Percentiles rank a stretch among this genome's conserved stretches.
Conservation (phyloP, 2,329 filamentous ascomycete genomes). For the Hymenoscyphus salicellus region DNA sequence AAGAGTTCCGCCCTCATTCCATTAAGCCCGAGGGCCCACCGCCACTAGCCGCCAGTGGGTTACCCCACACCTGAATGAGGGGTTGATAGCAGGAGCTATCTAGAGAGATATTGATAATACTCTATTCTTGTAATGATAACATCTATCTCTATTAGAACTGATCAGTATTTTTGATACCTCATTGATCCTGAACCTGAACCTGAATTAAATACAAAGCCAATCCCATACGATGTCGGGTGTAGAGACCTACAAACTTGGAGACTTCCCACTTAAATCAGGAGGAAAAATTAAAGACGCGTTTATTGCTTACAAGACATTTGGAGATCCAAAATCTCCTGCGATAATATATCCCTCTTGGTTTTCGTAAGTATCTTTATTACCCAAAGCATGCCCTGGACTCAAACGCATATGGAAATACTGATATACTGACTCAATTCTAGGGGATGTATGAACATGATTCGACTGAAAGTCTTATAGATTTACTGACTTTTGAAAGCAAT, state of each 20-base stretch:
- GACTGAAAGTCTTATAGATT: neutral
- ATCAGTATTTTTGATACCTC: neutral
- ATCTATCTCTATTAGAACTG: neutral
- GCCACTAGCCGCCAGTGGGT: neutral
- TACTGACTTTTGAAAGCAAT: constrained; percentile 46
- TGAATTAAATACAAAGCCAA: neutral
- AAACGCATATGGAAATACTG: neutral
- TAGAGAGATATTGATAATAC: neutral
- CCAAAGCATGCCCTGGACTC: too few species aligned
- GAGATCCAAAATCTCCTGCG: constrained; percentile 57
- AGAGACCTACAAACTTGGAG: constrained; percentile 4
- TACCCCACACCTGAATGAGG: neutral
- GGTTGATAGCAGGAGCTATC: neutral
- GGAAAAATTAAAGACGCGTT: constrained; percentile 60
- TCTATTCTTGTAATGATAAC: neutral
- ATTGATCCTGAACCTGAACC: neutral
- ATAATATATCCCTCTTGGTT: constrained; percentile 80
- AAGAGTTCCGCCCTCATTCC: neutral
- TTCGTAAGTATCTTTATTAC: constrained; percentile 41
- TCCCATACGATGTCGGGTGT: neutral
- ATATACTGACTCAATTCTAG: neutral
- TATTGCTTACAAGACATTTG: constrained; percentile 76
- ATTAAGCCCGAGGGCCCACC: too few species aligned
- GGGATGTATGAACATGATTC: constrained; percentile 44
- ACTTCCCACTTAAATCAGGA: constrained; percentile 45